These are phyloP conservation scores for Vigna radiata DNA, from an alignment of 306 rosid genomes.

Conservation along the genomic window DNA sequence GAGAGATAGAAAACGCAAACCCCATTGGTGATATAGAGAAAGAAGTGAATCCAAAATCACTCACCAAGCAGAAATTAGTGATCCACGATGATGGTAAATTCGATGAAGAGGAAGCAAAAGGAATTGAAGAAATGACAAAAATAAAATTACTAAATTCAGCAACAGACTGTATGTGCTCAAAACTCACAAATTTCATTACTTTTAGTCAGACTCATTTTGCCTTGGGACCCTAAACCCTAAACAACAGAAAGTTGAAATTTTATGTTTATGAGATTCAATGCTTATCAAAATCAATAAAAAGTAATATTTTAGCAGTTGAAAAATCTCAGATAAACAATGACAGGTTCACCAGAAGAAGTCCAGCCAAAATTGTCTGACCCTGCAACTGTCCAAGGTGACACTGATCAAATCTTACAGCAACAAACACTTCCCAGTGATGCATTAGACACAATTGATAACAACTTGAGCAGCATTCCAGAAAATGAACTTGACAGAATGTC, in stretches of 20 bases:
- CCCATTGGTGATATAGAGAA: neutral
- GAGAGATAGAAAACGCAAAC: neutral
- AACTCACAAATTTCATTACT: too few species aligned
- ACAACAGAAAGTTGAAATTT: too few species aligned
- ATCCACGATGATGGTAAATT: too few species aligned
- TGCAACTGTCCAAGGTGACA: neutral
- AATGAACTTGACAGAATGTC: neutral
- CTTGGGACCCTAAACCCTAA: too few species aligned
- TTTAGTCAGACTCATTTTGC: too few species aligned
- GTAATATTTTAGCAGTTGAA: neutral
- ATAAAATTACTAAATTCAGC: too few species aligned
- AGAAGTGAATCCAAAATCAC: neutral
- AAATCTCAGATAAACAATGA: neutral
- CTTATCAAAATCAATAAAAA: neutral
- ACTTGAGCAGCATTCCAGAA: neutral
- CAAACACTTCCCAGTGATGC: neutral
- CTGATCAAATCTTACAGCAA: neutral
- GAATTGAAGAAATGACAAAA: too few species aligned
- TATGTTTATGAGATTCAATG: too few species aligned
- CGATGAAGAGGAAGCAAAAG: too few species aligned
- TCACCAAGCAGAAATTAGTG: too few species aligned
- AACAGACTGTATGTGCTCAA: too few species aligned
- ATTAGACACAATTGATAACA: neutral
- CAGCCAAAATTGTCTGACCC: neutral
- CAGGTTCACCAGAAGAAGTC: neutral